Base-by-base conservation (phyloP, 805 yeast genomes). In the Candida railenensis region DNA sequence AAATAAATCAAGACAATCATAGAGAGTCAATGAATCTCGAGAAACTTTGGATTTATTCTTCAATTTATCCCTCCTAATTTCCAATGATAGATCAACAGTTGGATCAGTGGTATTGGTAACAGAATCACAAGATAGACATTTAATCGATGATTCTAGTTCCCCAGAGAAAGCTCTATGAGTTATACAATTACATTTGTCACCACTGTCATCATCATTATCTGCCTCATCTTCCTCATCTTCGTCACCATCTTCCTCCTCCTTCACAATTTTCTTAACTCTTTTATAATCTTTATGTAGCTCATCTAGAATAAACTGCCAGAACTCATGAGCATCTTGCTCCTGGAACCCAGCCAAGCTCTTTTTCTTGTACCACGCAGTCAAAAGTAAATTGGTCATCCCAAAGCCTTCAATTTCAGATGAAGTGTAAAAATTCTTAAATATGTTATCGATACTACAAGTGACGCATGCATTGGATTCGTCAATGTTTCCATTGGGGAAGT, bases 281-380 rank as follows among this genome's bases (percentile, higher is more conserved):
- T 53, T 53, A 45, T 53, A 44, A 42, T 63, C 69, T 40, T 44
- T 48, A 64, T 94, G 99, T 47, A 94, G 66, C 65, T 90, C 96
- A 64, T 92, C 87, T 34, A 92, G 73, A 22, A 92, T 59, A 61
- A 92, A 91, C 61, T 94, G 97, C 85, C 96, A 85, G 65, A 92
- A 94, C 65, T 94, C 99, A 66, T 94, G 99, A 0, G 99, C 98
- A 63, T 94, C 99, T 66, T 94, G 99, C 65, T 94, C 97, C 32
- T 94, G 86, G 54, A 91, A 91, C 1, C 99, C 99, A 0, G 97
- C 96, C 48, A 94, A 77, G 30, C 89, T 79, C 53, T 87, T 80
- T 55, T 89, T 87, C 40, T 85, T 83, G 56, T 83, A 84, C 92
- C 97, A 90, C 1, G 96, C 85, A 11, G 96, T 88, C n/a, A 81